Percentiles rank a stretch among this genome's conserved stretches.
phyloP scores from a whole-genome alignment of 129 eudicot species.

The Tagetes patula region DNA sequence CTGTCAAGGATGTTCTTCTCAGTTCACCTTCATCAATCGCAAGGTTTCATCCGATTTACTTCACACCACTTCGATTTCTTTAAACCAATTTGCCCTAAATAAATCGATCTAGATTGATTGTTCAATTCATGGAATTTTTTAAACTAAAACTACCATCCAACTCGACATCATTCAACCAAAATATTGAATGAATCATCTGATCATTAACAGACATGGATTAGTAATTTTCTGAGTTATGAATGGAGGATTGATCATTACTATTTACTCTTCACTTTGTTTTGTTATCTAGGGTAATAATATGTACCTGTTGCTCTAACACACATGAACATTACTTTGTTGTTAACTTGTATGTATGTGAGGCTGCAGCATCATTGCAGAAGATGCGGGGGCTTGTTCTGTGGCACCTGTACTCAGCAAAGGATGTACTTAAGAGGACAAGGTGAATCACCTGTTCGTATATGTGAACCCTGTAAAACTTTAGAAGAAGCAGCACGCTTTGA shows the following conservation, averaged over 20 bases:
- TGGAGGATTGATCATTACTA: too few species aligned
- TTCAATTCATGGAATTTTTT: background rate
- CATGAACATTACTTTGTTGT: background rate
- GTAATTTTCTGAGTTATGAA: too few species aligned
- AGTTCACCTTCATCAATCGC: constrained; percentile 92
- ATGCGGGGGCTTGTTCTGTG: constrained; percentile 89
- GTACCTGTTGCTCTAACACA: background rate
- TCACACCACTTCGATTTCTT: background rate
- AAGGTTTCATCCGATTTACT: constrained; percentile 50
- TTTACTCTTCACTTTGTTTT: constrained; percentile 3
- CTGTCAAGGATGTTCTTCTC: constrained; percentile 91
- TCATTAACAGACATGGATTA: background rate
- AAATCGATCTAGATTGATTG: constrained; percentile 14
- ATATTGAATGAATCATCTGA: constrained; percentile 6
- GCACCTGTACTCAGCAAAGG: constrained; percentile 72
- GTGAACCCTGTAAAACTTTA: constrained; percentile 90
- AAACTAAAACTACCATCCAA: background rate
- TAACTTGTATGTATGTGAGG: constrained; percentile 20
- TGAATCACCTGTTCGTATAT: constrained; percentile 86
- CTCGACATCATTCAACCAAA: background rate
- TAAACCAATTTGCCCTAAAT: background rate
- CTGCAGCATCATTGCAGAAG: constrained; percentile 95
- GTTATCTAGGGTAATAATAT: constrained; percentile 7
- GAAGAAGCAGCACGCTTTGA: constrained; percentile 95
- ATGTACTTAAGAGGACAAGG: constrained; percentile 95